Evolutionary conservation across 176 grass and related monocot species (phyloP).

Genomic region (Metroxylon sagu): DNA sequence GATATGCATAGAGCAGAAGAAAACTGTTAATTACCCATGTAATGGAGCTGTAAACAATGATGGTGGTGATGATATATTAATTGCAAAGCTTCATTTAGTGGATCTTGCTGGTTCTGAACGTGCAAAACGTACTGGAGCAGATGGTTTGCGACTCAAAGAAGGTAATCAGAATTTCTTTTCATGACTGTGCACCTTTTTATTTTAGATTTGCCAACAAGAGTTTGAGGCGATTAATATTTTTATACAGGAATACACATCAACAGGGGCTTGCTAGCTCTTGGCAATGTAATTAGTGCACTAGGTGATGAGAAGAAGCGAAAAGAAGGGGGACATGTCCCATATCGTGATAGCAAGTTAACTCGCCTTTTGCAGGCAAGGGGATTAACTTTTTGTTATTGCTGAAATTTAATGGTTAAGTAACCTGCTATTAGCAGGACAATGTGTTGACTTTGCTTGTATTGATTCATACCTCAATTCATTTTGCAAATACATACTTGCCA

Average conservation of each 20-base stretch:
- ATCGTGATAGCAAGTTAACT: slow-evolving; percentile 74
- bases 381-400: neutral
- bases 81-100: slow-evolving; percentile 71
- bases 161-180: slow-evolving; percentile 22
- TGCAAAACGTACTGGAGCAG: slow-evolving; percentile 66
- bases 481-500: no score
- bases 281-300: slow-evolving; percentile 78
- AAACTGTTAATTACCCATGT: slow-evolving; percentile 18
- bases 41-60: slow-evolving; percentile 25
- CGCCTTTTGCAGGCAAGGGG: slow-evolving; percentile 53
- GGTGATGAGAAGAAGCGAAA: slow-evolving; percentile 79
- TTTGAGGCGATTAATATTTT: slow-evolving; percentile 8
- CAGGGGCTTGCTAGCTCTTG: slow-evolving; percentile 73
- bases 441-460: no score
- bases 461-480: no score
- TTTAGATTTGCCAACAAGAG: slow-evolving; percentile 4
- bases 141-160: slow-evolving; percentile 76
- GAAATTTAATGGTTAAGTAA: no score
- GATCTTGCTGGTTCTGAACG: slow-evolving; percentile 91
- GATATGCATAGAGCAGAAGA: slow-evolving; percentile 68
- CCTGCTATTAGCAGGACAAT: no score
- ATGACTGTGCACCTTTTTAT: neutral
- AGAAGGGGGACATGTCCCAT: slow-evolving; percentile 72
- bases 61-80: slow-evolving; percentile 44
- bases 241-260: slow-evolving; percentile 71